These are phyloP conservation scores for Pinguiococcus pyrenoidosus DNA, from an alignment of 108 stramenopile genomes.

Conservation along the genomic window DNA sequence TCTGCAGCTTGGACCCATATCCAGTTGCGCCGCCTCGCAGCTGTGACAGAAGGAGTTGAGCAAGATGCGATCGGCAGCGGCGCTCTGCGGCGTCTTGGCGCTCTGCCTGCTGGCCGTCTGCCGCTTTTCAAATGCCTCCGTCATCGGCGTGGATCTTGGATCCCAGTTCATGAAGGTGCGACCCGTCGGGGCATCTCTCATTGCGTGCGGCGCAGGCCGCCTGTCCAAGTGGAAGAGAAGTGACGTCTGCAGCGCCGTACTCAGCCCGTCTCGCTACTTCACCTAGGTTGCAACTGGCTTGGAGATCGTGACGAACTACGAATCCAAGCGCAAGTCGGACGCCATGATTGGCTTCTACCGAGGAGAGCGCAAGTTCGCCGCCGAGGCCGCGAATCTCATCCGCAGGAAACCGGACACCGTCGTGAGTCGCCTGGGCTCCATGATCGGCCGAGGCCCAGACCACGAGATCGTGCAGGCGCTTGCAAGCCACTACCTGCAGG, in stretches of 20 bases:
- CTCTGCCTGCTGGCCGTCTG: constrained; percentile 32
- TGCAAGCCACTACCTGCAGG: background rate
- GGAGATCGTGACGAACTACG: constrained; percentile 96
- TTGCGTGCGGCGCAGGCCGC: too few relatives aligned
- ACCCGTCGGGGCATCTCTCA: too few relatives aligned
- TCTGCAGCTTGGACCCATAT: too few relatives aligned
- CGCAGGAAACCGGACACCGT: constrained; percentile 79
- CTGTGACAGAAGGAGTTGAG: too few relatives aligned
- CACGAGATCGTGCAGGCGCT: constrained; percentile 63
- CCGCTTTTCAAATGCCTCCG: constrained; percentile 53
- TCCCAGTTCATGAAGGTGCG: constrained; percentile 93
- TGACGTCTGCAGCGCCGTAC: too few relatives aligned
- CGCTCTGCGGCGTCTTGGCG: background rate
- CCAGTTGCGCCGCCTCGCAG: too few relatives aligned
- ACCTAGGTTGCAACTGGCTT: constrained; percentile 82
- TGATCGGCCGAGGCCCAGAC: constrained; percentile 63
- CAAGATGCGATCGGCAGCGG: too few relatives aligned
- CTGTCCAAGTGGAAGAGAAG: too few relatives aligned
- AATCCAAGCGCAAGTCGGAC: constrained; percentile 96
- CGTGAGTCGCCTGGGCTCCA: constrained; percentile 53
- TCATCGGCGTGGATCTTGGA: constrained; percentile 95
- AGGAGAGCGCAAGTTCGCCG: constrained; percentile 79
- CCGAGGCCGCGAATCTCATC: too few relatives aligned
- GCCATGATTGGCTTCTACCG: constrained; percentile 90
- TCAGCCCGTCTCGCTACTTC: too few relatives aligned